Evolutionary conservation across 164 flowering plant genomes (phyloP).

Genomic region (Hamamelis virginiana): DNA sequence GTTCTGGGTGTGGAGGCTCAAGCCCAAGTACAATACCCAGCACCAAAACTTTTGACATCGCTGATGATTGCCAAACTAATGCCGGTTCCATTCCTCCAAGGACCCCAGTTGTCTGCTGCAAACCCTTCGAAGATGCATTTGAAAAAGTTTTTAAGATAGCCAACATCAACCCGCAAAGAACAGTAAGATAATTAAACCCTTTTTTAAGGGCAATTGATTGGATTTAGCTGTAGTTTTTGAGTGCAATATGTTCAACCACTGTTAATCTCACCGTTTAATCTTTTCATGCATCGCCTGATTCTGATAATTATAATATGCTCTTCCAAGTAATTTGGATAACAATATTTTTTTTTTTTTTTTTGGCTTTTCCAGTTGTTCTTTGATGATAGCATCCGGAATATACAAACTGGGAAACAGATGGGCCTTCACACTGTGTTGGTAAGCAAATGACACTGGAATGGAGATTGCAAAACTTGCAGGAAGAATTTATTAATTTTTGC

Average conservation of each 20-base stretch:
- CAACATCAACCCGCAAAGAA: constrained; percentile 59
- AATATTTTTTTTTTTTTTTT: too few relatives aligned
- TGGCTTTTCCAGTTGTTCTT: constrained; percentile 76
- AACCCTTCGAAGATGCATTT: constrained; percentile 66
- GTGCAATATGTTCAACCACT: too few relatives aligned
- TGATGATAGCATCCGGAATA: constrained; percentile 85
- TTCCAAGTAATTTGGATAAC: not conserved
- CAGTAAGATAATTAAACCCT: constrained; percentile 46
- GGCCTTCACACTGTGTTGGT: constrained; percentile 91
- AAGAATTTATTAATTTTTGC: not conserved
- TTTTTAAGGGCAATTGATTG: not conserved
- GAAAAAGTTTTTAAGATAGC: constrained; percentile 69
- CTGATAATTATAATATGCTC: not conserved
- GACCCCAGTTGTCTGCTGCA: constrained; percentile 85
- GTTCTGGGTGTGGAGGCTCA: constrained; percentile 6
- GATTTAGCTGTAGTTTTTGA: too few relatives aligned
- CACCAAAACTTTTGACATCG: constrained; percentile 34
- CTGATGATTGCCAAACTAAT: constrained; percentile 36
- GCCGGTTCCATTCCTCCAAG: constrained; percentile 38
- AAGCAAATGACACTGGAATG: constrained; percentile 17
- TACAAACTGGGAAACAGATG: constrained; percentile 63
- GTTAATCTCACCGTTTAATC: too few relatives aligned
- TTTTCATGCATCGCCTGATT: not conserved
- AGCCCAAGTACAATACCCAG: too few relatives aligned
- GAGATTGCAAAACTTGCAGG: not conserved